Conservation (phyloP, 2,329 filamentous ascomycete genomes). For the Botrytis galanthina region DNA sequence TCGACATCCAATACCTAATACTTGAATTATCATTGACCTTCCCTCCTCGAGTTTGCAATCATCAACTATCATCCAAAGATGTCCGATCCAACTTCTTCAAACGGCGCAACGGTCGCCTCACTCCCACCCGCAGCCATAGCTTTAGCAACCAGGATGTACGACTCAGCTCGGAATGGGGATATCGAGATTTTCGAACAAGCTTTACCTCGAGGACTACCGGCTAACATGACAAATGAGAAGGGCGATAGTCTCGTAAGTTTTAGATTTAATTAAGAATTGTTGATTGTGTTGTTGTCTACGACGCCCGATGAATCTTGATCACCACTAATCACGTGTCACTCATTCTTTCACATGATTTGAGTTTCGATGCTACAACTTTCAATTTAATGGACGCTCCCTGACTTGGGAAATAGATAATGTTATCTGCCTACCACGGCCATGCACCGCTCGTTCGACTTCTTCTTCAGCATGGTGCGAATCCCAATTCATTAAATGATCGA, state of each 20-base stretch:
- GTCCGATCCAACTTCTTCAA: not conserved
- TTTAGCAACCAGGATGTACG: slow-evolving; percentile 64
- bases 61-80: not conserved
- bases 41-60: not conserved
- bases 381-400: not conserved
- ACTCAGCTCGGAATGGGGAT: slow-evolving; percentile 61
- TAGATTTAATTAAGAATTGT: not conserved
- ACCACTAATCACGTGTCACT: not conserved
- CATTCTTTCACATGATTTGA: not conserved
- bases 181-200: slow-evolving; percentile 59
- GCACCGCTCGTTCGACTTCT: slow-evolving; percentile 58
- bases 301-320: not conserved
- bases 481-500: slow-evolving; percentile 65
- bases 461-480: slow-evolving; percentile 61
- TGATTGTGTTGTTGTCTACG: too few relatives aligned
- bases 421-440: slow-evolving; percentile 69
- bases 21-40: too few relatives aligned
- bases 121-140: slow-evolving; percentile 64
- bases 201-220: slow-evolving; percentile 61
- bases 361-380: not conserved
- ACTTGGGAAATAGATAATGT: slow-evolving; percentile 57
- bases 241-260: slow-evolving; percentile 64
- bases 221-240: slow-evolving; percentile 70
- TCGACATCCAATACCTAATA: not conserved
- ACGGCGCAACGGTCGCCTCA: not conserved